Base-by-base conservation (phyloP, 805 yeast species). In the Candida yuanshanica region DNA sequence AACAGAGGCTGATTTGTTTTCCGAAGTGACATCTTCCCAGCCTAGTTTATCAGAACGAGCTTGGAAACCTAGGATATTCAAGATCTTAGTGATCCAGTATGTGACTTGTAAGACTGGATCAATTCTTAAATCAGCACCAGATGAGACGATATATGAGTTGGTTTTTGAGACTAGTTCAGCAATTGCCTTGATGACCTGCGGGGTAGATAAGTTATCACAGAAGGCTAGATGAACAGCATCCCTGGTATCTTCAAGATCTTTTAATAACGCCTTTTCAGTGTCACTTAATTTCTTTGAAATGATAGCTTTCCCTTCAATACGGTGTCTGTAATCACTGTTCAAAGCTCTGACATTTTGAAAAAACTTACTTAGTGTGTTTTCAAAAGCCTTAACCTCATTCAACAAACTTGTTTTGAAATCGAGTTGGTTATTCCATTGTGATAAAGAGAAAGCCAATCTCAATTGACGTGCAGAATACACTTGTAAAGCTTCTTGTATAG, bases 391-490 rank as follows among this genome's bases (percentile, higher is more conserved):
- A 21, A 87, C 95, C 59, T 91, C 96, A 41, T 70, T 66, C 42
- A 88, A 64, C 42, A 93, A 68, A 36, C 83, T 69, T 56, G 84
- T 91, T 64, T 91, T 91, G 69, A 93, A 93, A 61, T 93, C 99
- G 37, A 93, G 68, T 48, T 88, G 93, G 56, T 77, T 81, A 56
- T 89, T 91, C 99, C 99, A 93, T 53, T 82, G 88, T 42, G 85
- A 87, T 50, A 87, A 72, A 0, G 95, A 95, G 69, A 93, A 93
- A 9, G 90, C 90, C 51, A 93, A 72, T 50, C 99, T 77, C 54
- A 93, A 72, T 62, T 93, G 97, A 52, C 97, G 78, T 1, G 93
- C 64, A 2, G 84, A 62, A 56, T 78, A 87, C 49, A 63, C 75
- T 41, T 70, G 64, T 47, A 93, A 72, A 2, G 98, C 97, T 59